Evolutionary conservation across 257 asterid species (phyloP), one percentile per base, ranked within the genome.

Genomic region (Scutellaria baicalensis): DNA sequence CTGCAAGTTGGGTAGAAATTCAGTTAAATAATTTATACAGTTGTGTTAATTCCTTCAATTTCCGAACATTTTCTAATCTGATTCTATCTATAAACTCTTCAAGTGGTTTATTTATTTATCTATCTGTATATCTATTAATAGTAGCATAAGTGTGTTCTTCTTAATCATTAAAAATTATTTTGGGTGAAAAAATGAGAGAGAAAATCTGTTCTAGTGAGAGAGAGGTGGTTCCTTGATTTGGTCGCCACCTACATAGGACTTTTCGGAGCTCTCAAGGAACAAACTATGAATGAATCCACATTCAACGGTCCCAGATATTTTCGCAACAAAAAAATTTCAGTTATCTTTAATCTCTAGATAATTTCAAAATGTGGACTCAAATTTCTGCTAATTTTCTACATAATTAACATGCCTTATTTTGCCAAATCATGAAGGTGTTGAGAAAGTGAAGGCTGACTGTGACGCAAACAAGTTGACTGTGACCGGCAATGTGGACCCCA

Each of bases 401-500:
- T 20, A 50, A 16, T 55, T 43, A 54, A 36, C n/a, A 38, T 50
- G 72, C 71, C 78, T 71, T 27, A 77, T 11, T 33, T 63, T 65
- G 42, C 64, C 66, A 48, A 59, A 23, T 74, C 44, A 9, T 76
- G 78, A 60, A 92, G 98, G 97, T 23, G 98, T 92, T 70, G 87
- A 88, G 80, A 87, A 86, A 13, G 97, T 87, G 75, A 91, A 84
- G 77, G 76, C 90, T 0, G 99, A 93, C 59, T 75, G 84, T 42
- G 80, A 52, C 8, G 73, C 82, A 47, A 82, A 86, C 84, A 93
- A 91, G 80, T 72, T 91, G 84, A 93, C 86, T 14, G 94, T 89
- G 71, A 84, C 79, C 68, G 99, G 99, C 75, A 84, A 86, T 75
- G 91, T 89, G 81, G 99, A 89, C 75, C 89, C 97, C 51, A 50